Evolutionary conservation across 345 rosid genomes (phyloP).

Genomic region (Syzygium grande): DNA sequence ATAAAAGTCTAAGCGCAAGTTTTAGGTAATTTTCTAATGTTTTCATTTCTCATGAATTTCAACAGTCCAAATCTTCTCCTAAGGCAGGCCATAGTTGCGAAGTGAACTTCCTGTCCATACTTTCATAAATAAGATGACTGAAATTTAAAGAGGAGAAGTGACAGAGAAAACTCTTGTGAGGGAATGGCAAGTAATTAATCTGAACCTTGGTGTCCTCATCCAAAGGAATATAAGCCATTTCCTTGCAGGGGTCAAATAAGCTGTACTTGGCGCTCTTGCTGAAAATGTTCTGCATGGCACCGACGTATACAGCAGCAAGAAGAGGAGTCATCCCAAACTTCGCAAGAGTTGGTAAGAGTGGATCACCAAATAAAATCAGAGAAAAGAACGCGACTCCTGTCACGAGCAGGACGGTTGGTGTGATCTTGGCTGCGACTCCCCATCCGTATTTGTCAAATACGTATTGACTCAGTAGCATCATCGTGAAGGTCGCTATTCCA

Average conservation of each 20-base stretch:
- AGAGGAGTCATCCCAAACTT: slow-evolving; percentile 91
- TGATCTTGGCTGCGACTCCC: slow-evolving; percentile 94
- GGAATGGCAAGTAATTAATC: neutral
- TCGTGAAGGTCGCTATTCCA: slow-evolving; percentile 86
- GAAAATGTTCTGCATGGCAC: slow-evolving; percentile 97
- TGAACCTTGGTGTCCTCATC: slow-evolving; percentile 96
- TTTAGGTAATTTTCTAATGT: neutral
- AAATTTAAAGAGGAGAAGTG: neutral
- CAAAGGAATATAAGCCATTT: slow-evolving; percentile 96
- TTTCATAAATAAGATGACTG: neutral
- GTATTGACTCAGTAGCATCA: slow-evolving; percentile 93
- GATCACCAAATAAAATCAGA: slow-evolving; percentile 65
- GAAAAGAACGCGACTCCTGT: slow-evolving; percentile 96
- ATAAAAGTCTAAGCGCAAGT: neutral
- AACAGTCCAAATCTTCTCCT: neutral
- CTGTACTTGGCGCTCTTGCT: slow-evolving; percentile 99
- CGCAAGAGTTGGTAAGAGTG: slow-evolving; percentile 58
- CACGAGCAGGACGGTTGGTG: slow-evolving; percentile 78
- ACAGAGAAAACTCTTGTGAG: neutral
- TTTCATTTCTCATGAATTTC: neutral
- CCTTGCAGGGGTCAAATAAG: slow-evolving; percentile 96
- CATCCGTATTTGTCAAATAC: slow-evolving; percentile 85
- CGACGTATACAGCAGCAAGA: slow-evolving; percentile 97
- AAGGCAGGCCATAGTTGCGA: neutral
- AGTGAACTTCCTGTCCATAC: neutral